Conservation (phyloP, 495 filamentous ascomycete genomes). For the Trichocladium antarcticum region DNA sequence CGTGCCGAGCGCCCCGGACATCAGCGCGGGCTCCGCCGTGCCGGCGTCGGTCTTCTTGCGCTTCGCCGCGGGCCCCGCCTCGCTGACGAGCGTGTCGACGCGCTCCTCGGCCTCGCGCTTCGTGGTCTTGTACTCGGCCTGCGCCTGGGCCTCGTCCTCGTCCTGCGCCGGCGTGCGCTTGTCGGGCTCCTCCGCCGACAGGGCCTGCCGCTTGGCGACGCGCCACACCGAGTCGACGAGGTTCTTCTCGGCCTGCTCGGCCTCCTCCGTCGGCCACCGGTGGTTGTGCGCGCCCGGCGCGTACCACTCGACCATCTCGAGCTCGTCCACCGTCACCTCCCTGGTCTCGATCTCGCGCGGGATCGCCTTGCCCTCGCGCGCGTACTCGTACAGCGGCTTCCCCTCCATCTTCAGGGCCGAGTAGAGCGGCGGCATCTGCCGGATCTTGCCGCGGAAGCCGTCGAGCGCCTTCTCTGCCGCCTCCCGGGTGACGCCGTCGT, state of each 20-base stretch:
- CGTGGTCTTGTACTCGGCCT: conserved; percentile 34
- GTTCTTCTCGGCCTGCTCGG: conserved; percentile 55
- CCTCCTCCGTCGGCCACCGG: conserved; percentile 64
- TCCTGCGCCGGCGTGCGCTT: conserved; percentile 36
- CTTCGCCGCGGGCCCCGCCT: conserved; percentile 18
- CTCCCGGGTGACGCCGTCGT: conserved; percentile 67
- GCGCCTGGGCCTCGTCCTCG: conserved; percentile 36
- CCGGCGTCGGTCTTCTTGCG: conserved; percentile 26
- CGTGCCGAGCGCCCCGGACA: conserved; percentile 42
- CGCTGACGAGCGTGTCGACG: conserved; percentile 31
- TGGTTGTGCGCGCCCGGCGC: conserved; percentile 68
- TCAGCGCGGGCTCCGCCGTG: conserved; percentile 29
- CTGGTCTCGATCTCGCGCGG: conserved; percentile 73
- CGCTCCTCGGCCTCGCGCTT: conserved; percentile 39
- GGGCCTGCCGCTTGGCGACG: conserved; percentile 37
- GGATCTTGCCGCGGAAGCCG: conserved; percentile 71
- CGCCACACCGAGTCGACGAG: conserved; percentile 59
- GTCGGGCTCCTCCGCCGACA: conserved; percentile 19
- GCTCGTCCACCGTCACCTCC: conserved; percentile 58
- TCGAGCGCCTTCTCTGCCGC: conserved; percentile 65
- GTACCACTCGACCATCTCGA: conserved; percentile 81
- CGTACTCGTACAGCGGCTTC: conserved; percentile 92
- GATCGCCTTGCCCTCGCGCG: conserved; percentile 71
- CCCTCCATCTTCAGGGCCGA: conserved; percentile 87
- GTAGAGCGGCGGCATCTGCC: conserved; percentile 84